Conservation (phyloP, 2,329 filamentous ascomycete genomes). For the Trichoderma afroharzianum region DNA sequence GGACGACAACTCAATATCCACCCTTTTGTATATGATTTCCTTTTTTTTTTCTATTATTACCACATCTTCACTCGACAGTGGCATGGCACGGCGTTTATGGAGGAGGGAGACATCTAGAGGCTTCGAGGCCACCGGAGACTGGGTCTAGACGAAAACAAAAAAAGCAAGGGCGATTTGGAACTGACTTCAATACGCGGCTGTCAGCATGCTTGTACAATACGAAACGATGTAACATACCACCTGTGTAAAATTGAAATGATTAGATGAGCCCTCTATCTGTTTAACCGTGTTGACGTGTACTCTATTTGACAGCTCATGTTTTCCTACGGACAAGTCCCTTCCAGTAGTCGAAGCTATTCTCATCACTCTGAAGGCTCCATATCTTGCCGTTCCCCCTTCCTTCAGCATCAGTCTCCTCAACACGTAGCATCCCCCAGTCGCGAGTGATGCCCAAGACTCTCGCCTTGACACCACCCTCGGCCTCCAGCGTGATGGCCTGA, state of each 20-base stretch:
- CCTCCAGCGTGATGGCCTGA: constrained; percentile 70
- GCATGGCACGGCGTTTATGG: constrained; percentile 51
- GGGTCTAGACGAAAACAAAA: constrained; percentile 21
- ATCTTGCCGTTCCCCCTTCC: constrained; percentile 72
- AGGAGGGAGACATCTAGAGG: constrained; percentile 27
- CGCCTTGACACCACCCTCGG: constrained; percentile 70
- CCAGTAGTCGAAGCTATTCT: constrained; percentile 98
- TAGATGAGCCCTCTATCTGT: background rate
- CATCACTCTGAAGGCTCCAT: constrained; percentile 88
- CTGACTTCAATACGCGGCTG: constrained; percentile 8
- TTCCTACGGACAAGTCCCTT: constrained; percentile 81
- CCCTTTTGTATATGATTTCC: constrained; percentile 26
- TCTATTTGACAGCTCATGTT: constrained; percentile 39
- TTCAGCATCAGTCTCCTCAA: constrained; percentile 73
- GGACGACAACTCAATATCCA: constrained; percentile 3
- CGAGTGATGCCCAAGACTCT: constrained; percentile 80
- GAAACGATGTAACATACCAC: constrained; percentile 1
- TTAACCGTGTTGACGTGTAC: background rate
- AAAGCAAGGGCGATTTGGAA: constrained; percentile 9
- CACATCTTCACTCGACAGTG: constrained; percentile 53
- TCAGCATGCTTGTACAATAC: constrained; percentile 20
- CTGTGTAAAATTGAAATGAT: constrained; percentile 15
- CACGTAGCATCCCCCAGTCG: constrained; percentile 86
- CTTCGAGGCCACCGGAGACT: constrained; percentile 29
- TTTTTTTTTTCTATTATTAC: constrained; percentile 27